A percentile compares a stretch with the other conserved stretches of the same genome.
These are phyloP conservation scores for Zygnema circumcarinatum DNA, from an alignment of 139 green algal genomes.

Conservation along the genomic window DNA sequence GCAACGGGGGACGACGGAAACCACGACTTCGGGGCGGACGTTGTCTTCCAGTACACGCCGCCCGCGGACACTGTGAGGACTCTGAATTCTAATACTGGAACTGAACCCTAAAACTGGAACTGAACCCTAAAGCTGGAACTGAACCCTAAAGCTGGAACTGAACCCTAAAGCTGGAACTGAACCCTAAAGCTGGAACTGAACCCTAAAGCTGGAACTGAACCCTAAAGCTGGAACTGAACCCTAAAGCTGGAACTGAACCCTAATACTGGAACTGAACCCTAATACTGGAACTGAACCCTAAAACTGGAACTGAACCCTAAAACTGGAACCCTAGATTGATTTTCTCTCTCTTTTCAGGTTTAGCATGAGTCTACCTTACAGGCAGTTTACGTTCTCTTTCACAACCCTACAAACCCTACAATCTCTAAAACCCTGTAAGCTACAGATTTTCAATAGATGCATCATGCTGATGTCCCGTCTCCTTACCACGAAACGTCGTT, in stretches of 20 bases:
- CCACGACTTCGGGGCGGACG: slow-evolving; percentile 33
- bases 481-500: too few relatives aligned
- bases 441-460: too few relatives aligned
- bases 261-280: too few relatives aligned
- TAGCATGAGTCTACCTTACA: too few relatives aligned
- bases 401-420: too few relatives aligned
- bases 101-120: neutral
- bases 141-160: neutral
- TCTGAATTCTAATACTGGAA: neutral
- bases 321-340: too few relatives aligned
- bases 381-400: too few relatives aligned
- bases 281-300: too few relatives aligned
- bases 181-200: neutral
- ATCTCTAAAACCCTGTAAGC: too few relatives aligned
- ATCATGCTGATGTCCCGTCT: too few relatives aligned
- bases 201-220: neutral
- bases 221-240: neutral
- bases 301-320: too few relatives aligned
- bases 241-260: neutral
- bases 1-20: neutral
- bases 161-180: neutral
- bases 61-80: slow-evolving; percentile 23
- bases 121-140: neutral
- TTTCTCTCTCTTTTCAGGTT: too few relatives aligned
- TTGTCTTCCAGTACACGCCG: slow-evolving; percentile 41